These are phyloP conservation scores for Pseudogymnoascus pannorum DNA, from an alignment of 2,329 filamentous ascomycete species.

Conservation along the genomic window DNA sequence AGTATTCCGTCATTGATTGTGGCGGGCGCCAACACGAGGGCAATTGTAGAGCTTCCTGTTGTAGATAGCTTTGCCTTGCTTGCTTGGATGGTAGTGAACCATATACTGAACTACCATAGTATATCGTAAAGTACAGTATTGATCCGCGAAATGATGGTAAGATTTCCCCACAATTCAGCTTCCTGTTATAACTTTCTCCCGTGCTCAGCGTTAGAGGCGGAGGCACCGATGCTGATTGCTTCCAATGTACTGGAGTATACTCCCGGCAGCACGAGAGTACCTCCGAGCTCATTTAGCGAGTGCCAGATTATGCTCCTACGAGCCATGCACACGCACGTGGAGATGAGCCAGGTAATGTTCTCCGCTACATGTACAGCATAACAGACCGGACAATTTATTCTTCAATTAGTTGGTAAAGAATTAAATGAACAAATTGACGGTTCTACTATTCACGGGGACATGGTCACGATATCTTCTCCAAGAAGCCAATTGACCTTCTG, in stretches of 20 bases:
- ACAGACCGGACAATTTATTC: conserved; percentile 2
- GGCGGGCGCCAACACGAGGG: conserved; percentile 1
- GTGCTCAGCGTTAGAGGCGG: conserved; percentile 5
- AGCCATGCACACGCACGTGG: neutral
- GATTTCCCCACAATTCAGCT: conserved; percentile 5
- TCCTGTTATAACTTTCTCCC: neutral
- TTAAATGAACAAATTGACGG: neutral
- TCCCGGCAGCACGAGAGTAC: conserved; percentile 2
- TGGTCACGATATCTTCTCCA: neutral
- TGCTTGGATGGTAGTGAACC: neutral
- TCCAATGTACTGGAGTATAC: neutral
- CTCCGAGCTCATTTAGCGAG: neutral
- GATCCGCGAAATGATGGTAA: neutral
- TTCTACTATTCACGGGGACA: neutral
- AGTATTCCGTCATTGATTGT: conserved; percentile 5
- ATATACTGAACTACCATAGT: neutral
- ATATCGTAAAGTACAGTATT: neutral
- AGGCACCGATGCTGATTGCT: conserved; percentile 6
- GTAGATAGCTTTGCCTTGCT: conserved; percentile 1
- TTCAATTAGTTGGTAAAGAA: conserved; percentile 5
- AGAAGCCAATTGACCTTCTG: neutral
- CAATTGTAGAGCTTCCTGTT: neutral
- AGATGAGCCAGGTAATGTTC: neutral
- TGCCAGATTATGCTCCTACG: conserved; percentile 3
- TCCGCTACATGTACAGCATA: neutral